These are phyloP conservation scores for Leccinum brunneo-olivaceum DNA, from an alignment of 1,284 basidiomycete species.

Conservation along the genomic window DNA sequence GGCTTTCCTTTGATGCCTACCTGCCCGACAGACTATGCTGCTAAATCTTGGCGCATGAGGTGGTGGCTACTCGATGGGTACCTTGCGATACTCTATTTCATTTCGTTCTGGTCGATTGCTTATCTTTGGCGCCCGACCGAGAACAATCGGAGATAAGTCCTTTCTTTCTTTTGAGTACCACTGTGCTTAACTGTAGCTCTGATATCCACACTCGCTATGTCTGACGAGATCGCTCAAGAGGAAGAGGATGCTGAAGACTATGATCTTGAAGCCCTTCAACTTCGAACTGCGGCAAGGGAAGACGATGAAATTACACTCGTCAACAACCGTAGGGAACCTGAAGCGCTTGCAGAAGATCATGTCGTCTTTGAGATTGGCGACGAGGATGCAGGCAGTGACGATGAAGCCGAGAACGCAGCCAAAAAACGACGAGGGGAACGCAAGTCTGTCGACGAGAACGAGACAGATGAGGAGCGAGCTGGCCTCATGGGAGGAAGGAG, in stretches of 20 bases:
- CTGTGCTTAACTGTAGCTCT: slow-evolving; percentile 22
- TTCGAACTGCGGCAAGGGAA: slow-evolving; percentile 43
- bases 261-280: slow-evolving; percentile 72
- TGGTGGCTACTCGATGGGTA: slow-evolving; percentile 99
- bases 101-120: slow-evolving; percentile 76
- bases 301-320: slow-evolving; percentile 66
- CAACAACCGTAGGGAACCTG: slow-evolving; percentile 43
- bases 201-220: slow-evolving; percentile 70
- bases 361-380: slow-evolving; percentile 93
- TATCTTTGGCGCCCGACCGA: slow-evolving; percentile 93
- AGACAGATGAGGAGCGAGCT: slow-evolving; percentile 50
- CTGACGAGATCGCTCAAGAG: slow-evolving; percentile 80
- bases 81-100: slow-evolving; percentile 79
- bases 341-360: slow-evolving; percentile 53
- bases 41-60: slow-evolving; percentile 87
- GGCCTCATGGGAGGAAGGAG: slow-evolving; percentile 48
- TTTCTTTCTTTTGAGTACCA: slow-evolving; percentile 1
- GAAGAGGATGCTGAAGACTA: slow-evolving; percentile 92
- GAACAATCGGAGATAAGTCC: slow-evolving; percentile 82
- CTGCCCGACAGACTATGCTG: slow-evolving; percentile 69
- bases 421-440: slow-evolving; percentile 45
- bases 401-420: slow-evolving; percentile 46
- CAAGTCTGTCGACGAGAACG: slow-evolving; percentile 42
- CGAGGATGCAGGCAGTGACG: slow-evolving; percentile 65
- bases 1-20: background rate